Base-by-base conservation (phyloP, 192 early-diverging fungal species). In the Dissophora globulifera region DNA sequence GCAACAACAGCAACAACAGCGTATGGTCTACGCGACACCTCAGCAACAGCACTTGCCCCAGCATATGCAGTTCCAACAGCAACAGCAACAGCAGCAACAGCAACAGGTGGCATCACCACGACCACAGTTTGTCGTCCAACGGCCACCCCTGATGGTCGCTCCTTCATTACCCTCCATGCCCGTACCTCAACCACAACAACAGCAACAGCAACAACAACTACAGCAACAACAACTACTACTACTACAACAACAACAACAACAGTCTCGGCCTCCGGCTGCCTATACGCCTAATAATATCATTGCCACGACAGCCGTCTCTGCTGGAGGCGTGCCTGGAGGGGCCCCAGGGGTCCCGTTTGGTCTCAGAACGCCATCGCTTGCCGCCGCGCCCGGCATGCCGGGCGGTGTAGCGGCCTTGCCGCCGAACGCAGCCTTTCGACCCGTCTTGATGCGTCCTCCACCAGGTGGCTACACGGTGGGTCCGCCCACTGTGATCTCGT, bases 111-210 rank as follows among this genome's bases (percentile, higher is more conserved):
- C 58, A 23, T 70, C 68, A 1, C 68, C 68, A 16, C 58, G 68
- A 16, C 58, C 68, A 7, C 70, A 75, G 32, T 75, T 60, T 52
- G 49, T n/a, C n/a, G n/a, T 75, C 10, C 70, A 65, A 33, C 46
- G 62, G 15, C 70, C 46, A 1, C 27, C 26, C 15, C 22, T 69
- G 42, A 69, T 64, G 57, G 57, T 58, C 33, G 56, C 62, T 8
- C 62, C 57, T 11, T 59, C 62, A 16, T 3, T 64, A 19, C 62
- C 69, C 27, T 42, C 52, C 47, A 66, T 75, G 48, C 57, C 70
- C 40, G 27, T 60, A 16, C 62, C 55, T 17, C 51, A 52, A 58
- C 30, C 27, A 47, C 62, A 65, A 26, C 52, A 17, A 49, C 59
- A 50, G 49, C 46, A 20, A 60, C 30, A 12, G 26, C 40, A 31